These are phyloP conservation scores for Backusella psychrophila DNA, from an alignment of 192 early-diverging fungal species.

Conservation along the genomic window DNA sequence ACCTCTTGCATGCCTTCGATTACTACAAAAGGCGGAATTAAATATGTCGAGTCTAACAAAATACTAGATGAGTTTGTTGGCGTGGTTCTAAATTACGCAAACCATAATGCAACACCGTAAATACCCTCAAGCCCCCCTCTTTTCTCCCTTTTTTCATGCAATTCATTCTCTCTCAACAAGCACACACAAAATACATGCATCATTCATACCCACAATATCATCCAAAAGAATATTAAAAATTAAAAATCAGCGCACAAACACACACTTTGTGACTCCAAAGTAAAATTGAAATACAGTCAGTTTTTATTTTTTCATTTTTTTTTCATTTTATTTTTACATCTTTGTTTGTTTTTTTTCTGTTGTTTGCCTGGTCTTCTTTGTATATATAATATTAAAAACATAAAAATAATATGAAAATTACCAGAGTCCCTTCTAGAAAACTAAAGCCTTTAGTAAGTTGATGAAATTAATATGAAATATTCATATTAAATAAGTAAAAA, in stretches of 20 bases:
- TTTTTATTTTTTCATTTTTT: not conserved
- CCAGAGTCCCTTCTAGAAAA: constrained; percentile 60
- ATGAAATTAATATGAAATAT: not conserved
- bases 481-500: constrained; percentile 9
- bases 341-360: not conserved
- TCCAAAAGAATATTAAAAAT: not conserved
- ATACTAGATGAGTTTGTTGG: constrained; percentile 24
- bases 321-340: not conserved
- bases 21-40: constrained; percentile 24
- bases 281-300: not conserved
- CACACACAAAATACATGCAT: constrained; percentile 6
- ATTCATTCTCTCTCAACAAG: not conserved
- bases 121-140: not conserved
- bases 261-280: not conserved
- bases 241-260: not conserved
- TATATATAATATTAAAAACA: not conserved
- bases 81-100: constrained; percentile 21
- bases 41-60: constrained; percentile 22
- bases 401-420: constrained; percentile 46
- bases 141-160: not conserved
- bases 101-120: constrained; percentile 18
- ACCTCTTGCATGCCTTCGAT: constrained; percentile 9
- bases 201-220: not conserved
- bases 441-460: constrained; percentile 53
- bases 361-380: not conserved